A percentile compares a stretch with the other conserved stretches of the same genome.
phyloP scores from a whole-genome alignment of 805 yeast genomes.

The Wickerhamiella slavikovae region DNA sequence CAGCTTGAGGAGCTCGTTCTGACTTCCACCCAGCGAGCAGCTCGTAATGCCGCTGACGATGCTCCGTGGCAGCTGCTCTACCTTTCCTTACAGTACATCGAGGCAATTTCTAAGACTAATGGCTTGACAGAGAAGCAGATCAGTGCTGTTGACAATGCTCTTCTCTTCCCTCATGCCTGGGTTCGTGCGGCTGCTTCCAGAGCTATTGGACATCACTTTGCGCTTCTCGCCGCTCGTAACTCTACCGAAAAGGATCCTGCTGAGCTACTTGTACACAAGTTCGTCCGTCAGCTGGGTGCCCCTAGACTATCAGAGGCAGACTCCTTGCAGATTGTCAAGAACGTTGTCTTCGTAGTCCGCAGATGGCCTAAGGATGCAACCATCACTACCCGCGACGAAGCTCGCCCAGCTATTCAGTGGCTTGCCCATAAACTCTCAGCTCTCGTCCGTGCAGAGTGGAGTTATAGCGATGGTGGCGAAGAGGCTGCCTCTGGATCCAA shows the following conservation, averaged over 20 bases:
- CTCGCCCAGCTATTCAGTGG: conserved; percentile 39
- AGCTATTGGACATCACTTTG: conserved; percentile 32
- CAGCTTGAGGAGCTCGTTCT: conserved; percentile 1
- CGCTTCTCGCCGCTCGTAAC: conserved; percentile 23
- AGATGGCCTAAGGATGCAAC: conserved; percentile 29
- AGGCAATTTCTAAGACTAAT: conserved; percentile 18
- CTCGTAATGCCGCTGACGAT: conserved; percentile 20
- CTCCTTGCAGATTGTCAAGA: conserved; percentile 44
- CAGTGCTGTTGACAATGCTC: conserved; percentile 29
- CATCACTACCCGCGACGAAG: conserved; percentile 21
- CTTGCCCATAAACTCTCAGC: conserved; percentile 40
- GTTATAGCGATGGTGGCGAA: conserved; percentile 30
- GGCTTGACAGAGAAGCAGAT: conserved; percentile 16
- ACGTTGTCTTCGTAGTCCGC: conserved; percentile 37
- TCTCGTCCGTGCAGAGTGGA: conserved; percentile 48
- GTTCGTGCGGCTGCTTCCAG: conserved; percentile 50
- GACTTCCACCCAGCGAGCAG: conserved; percentile 1
- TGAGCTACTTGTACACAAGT: conserved; percentile 17
- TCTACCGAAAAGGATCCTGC: conserved; percentile 32
- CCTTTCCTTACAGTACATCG: conserved; percentile 29
- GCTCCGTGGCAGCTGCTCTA: conserved; percentile 66
- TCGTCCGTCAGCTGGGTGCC: conserved; percentile 64
- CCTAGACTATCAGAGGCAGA: conserved; percentile 46
- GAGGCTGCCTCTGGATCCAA: conserved; percentile 31
- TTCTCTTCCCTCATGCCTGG: conserved; percentile 85